Percentiles rank a stretch among this genome's conserved stretches.
Evolutionary conservation across 495 filamentous ascomycete species (phyloP).

Genomic region (Lophium mytilinum): DNA sequence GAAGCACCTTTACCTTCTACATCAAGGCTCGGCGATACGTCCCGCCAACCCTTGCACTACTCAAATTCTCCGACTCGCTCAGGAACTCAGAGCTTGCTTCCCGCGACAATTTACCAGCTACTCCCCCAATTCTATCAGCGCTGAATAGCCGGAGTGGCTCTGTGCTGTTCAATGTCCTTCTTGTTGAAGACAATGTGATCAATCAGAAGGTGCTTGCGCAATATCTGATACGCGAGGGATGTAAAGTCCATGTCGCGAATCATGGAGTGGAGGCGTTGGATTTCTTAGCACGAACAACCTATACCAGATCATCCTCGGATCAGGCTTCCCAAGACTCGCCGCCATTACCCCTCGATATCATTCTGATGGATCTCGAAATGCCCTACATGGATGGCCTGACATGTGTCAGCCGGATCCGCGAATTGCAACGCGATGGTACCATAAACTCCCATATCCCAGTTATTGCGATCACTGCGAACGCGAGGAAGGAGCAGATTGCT

Average conservation of each 20-base stretch:
- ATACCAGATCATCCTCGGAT: not conserved
- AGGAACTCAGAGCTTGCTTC: no score
- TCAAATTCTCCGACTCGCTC: no score
- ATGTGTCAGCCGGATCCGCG: conserved; percentile 9
- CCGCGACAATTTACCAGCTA: no score
- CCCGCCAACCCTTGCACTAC: not conserved
- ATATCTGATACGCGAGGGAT: not conserved
- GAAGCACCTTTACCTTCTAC: conserved; percentile 30
- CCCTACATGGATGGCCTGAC: conserved; percentile 18
- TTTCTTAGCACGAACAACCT: not conserved
- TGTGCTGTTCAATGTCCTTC: not conserved
- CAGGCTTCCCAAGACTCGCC: not conserved
- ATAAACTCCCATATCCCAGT: conserved; percentile 9
- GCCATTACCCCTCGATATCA: conserved; percentile 4
- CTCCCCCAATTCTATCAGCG: no score
- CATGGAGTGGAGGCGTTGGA: not conserved
- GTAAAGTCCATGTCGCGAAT: not conserved
- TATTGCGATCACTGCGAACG: conserved; percentile 16
- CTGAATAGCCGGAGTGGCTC: no score
- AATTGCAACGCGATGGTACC: conserved; percentile 5
- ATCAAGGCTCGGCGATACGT: conserved; percentile 20
- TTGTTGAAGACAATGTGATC: not conserved
- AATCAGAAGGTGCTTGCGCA: conserved; percentile 1
- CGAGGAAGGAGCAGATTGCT: conserved; percentile 15
- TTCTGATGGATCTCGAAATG: conserved; percentile 17